Evolutionary conservation across 345 rosid genomes (phyloP), one percentile per base, ranked within the genome.

Genomic region (Clarkia xantiana): DNA sequence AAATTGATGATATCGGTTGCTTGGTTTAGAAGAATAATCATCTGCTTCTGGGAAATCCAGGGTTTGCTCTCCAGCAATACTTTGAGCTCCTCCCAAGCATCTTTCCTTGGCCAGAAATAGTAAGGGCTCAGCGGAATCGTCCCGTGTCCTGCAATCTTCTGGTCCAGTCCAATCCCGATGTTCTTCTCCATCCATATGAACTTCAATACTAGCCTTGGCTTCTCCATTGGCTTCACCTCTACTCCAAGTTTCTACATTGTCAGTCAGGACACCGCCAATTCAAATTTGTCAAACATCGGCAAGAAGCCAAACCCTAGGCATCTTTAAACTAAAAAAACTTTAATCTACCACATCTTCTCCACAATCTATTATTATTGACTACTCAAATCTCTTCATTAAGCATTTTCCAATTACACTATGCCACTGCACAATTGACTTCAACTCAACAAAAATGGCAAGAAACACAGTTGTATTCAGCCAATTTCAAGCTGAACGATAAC

Each of bases 41-140:
- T 76, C 58, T 82, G 84, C 62, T 59, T 73, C 53, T 67, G 79
- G 6, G 95, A 79, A 59, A 90, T 83, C 94, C 95, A 86, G 14
- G 82, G 88, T 60, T 80, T 80, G 72, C 78, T 76, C 66, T 82
- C 95, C 11, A 90, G 67, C 61, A 81, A 45, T 42, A 67, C 45
- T 68, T 77, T 82, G 60, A 90, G 91, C 72, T 81, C 81, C 63
- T 85, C 84, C 90, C 94, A 82, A 3, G 94, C 95, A 62, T 90
- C 86, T 62, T 77, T 75, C 63, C 78, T 70, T 1, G 95, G 81
- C 95, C 95, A 90, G 60, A 90, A 85, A 72, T 78, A 79, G 74
- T 80, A 90, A 4, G 91, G 84, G 59, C 87, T 80, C 44, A 85
- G 56, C 2, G 97, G 94, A 52, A 84, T 73, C 9, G 95, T 73